A percentile compares a stretch with the other conserved stretches of the same genome.
phyloP scores from a whole-genome alignment of 768 basidiomycete species.

The Suillus variegatus region DNA sequence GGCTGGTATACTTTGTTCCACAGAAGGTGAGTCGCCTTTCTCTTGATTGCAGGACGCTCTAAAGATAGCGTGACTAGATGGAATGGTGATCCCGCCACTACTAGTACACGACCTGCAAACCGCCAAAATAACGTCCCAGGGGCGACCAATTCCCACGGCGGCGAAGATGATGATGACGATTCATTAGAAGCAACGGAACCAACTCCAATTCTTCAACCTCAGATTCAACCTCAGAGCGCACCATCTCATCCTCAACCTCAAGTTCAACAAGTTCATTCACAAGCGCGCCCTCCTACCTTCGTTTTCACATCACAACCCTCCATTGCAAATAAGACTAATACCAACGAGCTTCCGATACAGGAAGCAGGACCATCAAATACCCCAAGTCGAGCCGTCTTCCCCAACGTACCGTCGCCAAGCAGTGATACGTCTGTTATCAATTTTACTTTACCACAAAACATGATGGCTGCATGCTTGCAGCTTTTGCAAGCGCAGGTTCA shows the following conservation, averaged over 20 bases:
- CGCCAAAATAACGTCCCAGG: conserved; percentile 37
- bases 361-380: conserved; percentile 25
- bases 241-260: conserved; percentile 33
- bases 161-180: conserved; percentile 54
- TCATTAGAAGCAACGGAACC: conserved; percentile 43
- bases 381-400: conserved; percentile 15
- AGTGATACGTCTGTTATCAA: conserved; percentile 47
- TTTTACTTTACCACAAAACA: conserved; percentile 54
- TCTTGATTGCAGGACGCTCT: conserved; percentile 15
- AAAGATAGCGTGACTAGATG: conserved; percentile 42
- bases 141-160: conserved; percentile 41
- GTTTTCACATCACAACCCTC: conserved; percentile 15
- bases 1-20: conserved; percentile 81
- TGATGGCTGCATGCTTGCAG: conserved; percentile 59
- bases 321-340: conserved; percentile 14
- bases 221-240: conserved; percentile 35
- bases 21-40: conserved; percentile 46
- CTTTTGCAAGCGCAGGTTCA: conserved; percentile 69
- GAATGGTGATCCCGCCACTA: conserved; percentile 66
- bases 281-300: conserved; percentile 22
- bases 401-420: conserved; percentile 17
- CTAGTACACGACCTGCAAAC: conserved; percentile 40
- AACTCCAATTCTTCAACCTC: conserved; percentile 32
- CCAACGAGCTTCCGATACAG: conserved; percentile 17
- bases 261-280: conserved; percentile 40